Evolutionary conservation across 805 yeast genomes (phyloP).

Genomic region (Candida orba): DNA sequence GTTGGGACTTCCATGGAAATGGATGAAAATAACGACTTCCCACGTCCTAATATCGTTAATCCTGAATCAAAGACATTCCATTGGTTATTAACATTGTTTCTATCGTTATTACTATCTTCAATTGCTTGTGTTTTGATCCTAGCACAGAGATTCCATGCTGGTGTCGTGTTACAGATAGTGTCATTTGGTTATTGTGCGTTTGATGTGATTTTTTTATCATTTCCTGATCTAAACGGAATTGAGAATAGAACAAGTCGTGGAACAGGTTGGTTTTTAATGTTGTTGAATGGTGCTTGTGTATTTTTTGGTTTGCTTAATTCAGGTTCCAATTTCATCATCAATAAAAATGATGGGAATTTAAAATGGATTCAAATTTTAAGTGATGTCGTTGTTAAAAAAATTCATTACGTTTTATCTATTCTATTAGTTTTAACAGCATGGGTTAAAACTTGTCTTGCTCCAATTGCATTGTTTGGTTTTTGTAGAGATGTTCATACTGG

Average conservation of each 20-base stretch:
- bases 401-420: slow-evolving; percentile 42
- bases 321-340: slow-evolving; percentile 39
- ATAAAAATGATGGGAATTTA: slow-evolving; percentile 11
- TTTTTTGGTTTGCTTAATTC: slow-evolving; percentile 49
- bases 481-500: slow-evolving; percentile 82
- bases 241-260: slow-evolving; percentile 65
- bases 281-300: slow-evolving; percentile 39
- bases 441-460: slow-evolving; percentile 75
- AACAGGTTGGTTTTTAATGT: slow-evolving; percentile 54
- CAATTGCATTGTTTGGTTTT: slow-evolving; percentile 79
- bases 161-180: slow-evolving; percentile 39
- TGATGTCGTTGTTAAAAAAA: slow-evolving; percentile 25
- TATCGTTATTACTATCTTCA: slow-evolving; percentile 50
- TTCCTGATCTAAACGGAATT: slow-evolving; percentile 57
- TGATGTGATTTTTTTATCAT: slow-evolving; percentile 51
- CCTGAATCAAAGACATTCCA: slow-evolving; percentile 54
- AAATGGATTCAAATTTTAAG: slow-evolving; percentile 32
- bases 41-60: slow-evolving; percentile 33
- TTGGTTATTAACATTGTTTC: slow-evolving; percentile 47
- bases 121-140: slow-evolving; percentile 46
- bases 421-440: slow-evolving; percentile 54
- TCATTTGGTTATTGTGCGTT: slow-evolving; percentile 44
- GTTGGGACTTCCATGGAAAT: slow-evolving; percentile 19
- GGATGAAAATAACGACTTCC: slow-evolving; percentile 25
- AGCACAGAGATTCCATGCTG: slow-evolving; percentile 41